These are phyloP conservation scores for Solanum clarkiae DNA, from an alignment of 257 asterid species.

Conservation along the genomic window DNA sequence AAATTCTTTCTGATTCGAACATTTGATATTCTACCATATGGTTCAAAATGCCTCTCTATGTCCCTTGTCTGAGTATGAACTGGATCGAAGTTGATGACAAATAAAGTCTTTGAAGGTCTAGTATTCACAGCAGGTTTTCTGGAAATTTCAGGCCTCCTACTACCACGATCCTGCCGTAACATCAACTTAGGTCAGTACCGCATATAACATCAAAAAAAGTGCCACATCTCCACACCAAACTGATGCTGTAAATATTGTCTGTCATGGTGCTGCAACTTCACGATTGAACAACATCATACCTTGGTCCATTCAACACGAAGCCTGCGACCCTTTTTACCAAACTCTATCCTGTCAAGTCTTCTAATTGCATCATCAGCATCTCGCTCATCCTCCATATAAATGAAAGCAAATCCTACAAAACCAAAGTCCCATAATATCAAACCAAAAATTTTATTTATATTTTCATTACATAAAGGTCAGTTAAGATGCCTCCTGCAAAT, in stretches of 20 bases:
- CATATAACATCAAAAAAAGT: neutral
- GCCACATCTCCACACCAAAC: neutral
- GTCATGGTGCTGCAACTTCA: neutral
- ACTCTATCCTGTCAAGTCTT: conserved; percentile 77
- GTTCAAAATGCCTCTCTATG: conserved; percentile 72
- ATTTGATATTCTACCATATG: conserved; percentile 60
- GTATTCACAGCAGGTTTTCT: conserved; percentile 47
- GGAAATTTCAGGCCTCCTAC: conserved; percentile 59
- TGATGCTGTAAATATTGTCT: neutral
- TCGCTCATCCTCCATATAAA: conserved; percentile 92
- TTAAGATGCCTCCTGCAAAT: conserved; percentile 23
- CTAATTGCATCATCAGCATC: conserved; percentile 93
- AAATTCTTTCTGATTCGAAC: conserved; percentile 84
- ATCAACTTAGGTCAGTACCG: conserved; percentile 6
- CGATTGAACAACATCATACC: conserved; percentile 24
- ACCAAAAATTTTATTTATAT: neutral
- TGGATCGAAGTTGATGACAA: conserved; percentile 85
- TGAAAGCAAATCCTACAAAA: conserved; percentile 74
- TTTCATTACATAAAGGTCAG: neutral
- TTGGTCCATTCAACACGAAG: conserved; percentile 91
- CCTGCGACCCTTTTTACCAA: conserved; percentile 77
- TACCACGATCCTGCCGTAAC: conserved; percentile 82
- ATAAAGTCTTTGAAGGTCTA: conserved; percentile 76
- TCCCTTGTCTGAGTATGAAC: conserved; percentile 68
- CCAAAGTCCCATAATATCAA: conserved; percentile 3